Conservation (phyloP, 2,329 filamentous ascomycete genomes). For the Hortaea werneckii region DNA sequence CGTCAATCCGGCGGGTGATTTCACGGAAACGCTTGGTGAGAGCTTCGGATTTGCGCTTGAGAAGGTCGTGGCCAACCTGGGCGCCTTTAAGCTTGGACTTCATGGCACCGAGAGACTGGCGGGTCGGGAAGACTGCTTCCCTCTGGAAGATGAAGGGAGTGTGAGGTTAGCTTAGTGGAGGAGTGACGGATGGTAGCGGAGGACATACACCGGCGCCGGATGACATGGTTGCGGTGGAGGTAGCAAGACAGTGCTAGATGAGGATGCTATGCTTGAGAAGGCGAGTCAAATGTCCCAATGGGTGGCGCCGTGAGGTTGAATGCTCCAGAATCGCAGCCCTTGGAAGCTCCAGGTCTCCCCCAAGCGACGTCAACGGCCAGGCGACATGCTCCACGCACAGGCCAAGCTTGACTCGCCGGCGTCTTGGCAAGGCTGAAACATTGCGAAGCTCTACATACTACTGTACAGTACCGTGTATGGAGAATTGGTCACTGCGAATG, state of each 20-base stretch:
- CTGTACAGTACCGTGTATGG: too few species aligned
- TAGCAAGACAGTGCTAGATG: not conserved
- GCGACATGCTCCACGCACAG: not conserved
- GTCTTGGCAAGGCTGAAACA: not conserved
- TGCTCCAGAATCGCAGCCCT: too few species aligned
- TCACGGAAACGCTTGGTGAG: conserved; percentile 77
- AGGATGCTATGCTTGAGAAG: not conserved
- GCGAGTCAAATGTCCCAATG: not conserved
- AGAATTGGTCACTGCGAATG: too few species aligned
- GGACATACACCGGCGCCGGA: conserved; percentile 2
- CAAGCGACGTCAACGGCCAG: not conserved
- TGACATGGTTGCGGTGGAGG: not conserved
- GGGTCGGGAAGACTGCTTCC: conserved; percentile 94
- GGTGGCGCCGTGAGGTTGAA: too few species aligned
- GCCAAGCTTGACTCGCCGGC: not conserved
- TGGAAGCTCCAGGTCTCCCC: not conserved
- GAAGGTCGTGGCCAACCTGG: conserved; percentile 71
- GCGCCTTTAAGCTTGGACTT: conserved; percentile 89
- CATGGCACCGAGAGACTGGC: conserved; percentile 93
- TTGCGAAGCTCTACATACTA: not conserved
- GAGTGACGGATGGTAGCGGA: not conserved
- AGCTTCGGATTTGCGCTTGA: conserved; percentile 97
- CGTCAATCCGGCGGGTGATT: conserved; percentile 93
- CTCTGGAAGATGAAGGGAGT: conserved; percentile 54
- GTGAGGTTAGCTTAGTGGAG: conserved; percentile 2